Conservation (phyloP, 176 grass and related monocot species). For the Oryza punctata region DNA sequence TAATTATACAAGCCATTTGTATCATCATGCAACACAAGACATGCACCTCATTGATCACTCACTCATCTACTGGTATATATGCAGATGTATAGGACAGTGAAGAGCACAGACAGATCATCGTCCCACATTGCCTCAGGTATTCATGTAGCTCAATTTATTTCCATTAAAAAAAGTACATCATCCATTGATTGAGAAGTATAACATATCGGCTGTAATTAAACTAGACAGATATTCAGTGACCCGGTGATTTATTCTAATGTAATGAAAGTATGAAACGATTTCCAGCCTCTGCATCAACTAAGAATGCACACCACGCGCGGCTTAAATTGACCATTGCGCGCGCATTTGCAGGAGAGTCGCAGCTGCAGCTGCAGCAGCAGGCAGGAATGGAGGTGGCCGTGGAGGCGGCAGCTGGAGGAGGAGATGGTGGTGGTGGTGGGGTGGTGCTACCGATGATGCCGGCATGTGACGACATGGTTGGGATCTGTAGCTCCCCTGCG, state of each 20-base stretch:
- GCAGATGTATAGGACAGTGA: constrained; percentile 99
- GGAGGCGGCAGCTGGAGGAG: constrained; percentile 17
- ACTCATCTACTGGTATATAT: constrained; percentile 1
- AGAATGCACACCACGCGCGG: not conserved
- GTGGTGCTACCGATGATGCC: constrained; percentile 22
- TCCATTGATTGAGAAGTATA: too few species aligned
- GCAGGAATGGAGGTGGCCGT: constrained; percentile 35
- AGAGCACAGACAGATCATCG: constrained; percentile 79
- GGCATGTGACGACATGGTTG: constrained; percentile 48
- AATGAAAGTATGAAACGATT: not conserved
- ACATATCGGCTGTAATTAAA: too few species aligned
- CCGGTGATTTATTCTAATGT: too few species aligned
- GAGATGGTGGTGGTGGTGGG: constrained; percentile 10
- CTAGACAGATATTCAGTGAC: too few species aligned
- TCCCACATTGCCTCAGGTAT: constrained; percentile 35
- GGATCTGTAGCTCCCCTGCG: constrained; percentile 44
- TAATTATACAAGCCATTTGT: not conserved
- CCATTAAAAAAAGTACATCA: not conserved
- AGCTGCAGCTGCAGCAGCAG: constrained; percentile 31
- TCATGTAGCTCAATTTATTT: not conserved
- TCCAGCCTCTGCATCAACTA: not conserved
- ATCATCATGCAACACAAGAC: not conserved
- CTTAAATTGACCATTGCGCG: not conserved
- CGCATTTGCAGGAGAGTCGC: constrained; percentile 39
- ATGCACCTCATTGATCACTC: not conserved